These are phyloP conservation scores for Cordyceps tenuipes DNA, from an alignment of 2,329 filamentous ascomycete species.

Conservation along the genomic window DNA sequence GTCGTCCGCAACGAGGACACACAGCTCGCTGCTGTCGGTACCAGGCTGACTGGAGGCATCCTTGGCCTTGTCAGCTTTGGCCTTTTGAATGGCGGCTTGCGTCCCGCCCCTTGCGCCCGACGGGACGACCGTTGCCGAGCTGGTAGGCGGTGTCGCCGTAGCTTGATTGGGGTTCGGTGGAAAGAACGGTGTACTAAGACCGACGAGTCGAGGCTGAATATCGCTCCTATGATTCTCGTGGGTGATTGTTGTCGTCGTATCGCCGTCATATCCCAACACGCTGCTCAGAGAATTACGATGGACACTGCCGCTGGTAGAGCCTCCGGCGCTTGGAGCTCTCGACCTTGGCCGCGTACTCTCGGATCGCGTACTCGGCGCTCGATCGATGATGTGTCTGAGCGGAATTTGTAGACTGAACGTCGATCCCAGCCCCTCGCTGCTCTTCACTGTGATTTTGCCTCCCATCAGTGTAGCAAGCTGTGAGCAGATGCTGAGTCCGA, in stretches of 20 bases:
- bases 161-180: conserved; percentile 29
- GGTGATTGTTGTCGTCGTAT: conserved; percentile 13
- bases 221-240: conserved; percentile 39
- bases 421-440: conserved; percentile 64
- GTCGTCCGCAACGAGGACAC: conserved; percentile 76
- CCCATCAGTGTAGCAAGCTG: conserved; percentile 80
- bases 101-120: conserved; percentile 42
- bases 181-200: conserved; percentile 78
- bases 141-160: neutral
- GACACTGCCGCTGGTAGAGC: conserved; percentile 5
- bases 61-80: conserved; percentile 52
- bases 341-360: conserved; percentile 19
- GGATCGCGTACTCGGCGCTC: conserved; percentile 29
- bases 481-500: conserved; percentile 82
- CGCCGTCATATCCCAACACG: conserved; percentile 2
- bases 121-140: conserved; percentile 13
- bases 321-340: conserved; percentile 42
- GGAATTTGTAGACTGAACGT: conserved; percentile 79
- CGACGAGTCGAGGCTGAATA: conserved; percentile 67
- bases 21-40: conserved; percentile 48
- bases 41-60: conserved; percentile 44
- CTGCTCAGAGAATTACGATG: conserved; percentile 7
- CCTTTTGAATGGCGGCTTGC: conserved; percentile 55
- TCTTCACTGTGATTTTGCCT: conserved; percentile 64
- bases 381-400: conserved; percentile 64